Percentiles rank a stretch among this genome's conserved stretches.
Conservation (phyloP, 2,329 filamentous ascomycete species). For the Epichloe amarillans region DNA sequence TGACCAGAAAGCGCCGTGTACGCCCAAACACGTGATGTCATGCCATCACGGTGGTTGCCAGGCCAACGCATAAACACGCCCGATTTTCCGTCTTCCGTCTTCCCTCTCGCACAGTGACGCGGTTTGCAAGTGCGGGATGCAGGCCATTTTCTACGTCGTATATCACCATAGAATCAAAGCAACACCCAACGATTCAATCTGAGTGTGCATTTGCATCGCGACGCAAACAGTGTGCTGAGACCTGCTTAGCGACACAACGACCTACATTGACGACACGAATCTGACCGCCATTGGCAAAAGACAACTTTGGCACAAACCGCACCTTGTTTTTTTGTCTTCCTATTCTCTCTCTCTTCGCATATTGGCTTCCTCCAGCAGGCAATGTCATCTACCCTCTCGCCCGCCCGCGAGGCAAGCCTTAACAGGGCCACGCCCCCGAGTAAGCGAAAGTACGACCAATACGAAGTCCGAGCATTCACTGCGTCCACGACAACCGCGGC, state of each 20-base stretch:
- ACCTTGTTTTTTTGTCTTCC: background rate
- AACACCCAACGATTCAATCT: background rate
- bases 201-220: background rate
- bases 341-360: background rate
- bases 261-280: too few relatives aligned
- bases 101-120: background rate
- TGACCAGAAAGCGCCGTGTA: background rate
- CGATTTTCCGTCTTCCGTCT: background rate
- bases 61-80: background rate
- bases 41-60: background rate
- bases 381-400: conserved; percentile 29
- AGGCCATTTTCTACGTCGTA: background rate
- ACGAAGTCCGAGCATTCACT: conserved; percentile 21
- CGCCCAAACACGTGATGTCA: background rate
- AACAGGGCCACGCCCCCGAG: conserved; percentile 22
- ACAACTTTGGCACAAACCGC: background rate
- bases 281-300: background rate
- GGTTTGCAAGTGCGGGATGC: background rate
- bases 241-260: too few relatives aligned
- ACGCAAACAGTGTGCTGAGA: background rate
- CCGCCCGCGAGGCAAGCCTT: conserved; percentile 23
- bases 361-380: background rate
- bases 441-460: conserved; percentile 18
- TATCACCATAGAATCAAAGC: background rate
- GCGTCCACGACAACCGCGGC: background rate